These are phyloP conservation scores for Sporisorium graminicola DNA, from an alignment of 1,284 basidiomycete genomes.

Conservation along the genomic window DNA sequence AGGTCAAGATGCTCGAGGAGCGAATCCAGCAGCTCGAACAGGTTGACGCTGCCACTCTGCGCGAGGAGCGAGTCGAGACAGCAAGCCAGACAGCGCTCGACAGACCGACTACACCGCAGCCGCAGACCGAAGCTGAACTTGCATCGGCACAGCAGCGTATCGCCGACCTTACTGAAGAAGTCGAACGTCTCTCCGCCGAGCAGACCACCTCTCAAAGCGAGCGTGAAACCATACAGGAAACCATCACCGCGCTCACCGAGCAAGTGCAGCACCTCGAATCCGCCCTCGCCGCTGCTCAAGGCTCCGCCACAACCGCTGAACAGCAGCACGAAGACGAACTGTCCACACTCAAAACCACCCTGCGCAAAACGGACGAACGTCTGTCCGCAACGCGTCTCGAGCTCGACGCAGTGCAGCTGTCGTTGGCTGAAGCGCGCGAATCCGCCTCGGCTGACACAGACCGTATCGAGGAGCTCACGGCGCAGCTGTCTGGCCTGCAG, in stretches of 20 bases:
- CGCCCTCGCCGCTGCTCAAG: neutral
- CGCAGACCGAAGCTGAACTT: neutral
- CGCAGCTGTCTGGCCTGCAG: slow-evolving; percentile 7
- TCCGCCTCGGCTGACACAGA: slow-evolving; percentile 19
- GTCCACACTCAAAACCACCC: neutral
- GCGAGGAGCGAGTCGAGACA: neutral
- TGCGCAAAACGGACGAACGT: slow-evolving; percentile 14
- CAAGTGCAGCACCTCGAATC: neutral
- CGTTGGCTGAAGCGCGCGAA: slow-evolving; percentile 38
- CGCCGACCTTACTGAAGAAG: neutral
- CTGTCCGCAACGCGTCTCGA: neutral
- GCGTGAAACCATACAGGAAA: neutral
- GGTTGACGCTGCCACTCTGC: neutral
- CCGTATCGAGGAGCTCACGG: slow-evolving; percentile 13
- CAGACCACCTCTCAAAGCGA: neutral
- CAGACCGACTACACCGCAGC: neutral
- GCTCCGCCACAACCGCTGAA: neutral
- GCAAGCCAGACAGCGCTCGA: neutral
- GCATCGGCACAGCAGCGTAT: neutral
- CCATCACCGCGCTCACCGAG: neutral
- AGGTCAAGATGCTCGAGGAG: slow-evolving; percentile 5
- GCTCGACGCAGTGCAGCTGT: slow-evolving; percentile 2
- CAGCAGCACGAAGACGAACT: slow-evolving; percentile 15
- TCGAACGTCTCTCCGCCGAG: neutral
- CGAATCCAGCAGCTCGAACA: neutral